phyloP scores from a whole-genome alignment of 768 basidiomycete genomes.

The Russula foetens region DNA sequence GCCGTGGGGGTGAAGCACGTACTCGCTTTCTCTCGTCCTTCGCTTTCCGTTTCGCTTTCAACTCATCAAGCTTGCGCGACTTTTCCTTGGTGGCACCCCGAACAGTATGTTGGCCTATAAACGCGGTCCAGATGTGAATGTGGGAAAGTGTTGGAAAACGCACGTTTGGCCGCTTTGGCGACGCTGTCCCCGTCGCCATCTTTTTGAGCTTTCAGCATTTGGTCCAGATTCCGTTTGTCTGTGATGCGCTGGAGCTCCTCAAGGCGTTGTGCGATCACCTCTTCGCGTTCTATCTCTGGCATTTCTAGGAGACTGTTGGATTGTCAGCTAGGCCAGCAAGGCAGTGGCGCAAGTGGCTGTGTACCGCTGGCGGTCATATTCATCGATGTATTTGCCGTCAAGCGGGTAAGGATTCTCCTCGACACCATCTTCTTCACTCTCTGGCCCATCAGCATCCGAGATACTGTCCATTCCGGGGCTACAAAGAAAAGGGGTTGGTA shows the following conservation, averaged over 20 bases:
- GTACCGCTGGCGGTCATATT: conserved; percentile 74
- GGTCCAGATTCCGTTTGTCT: conserved; percentile 62
- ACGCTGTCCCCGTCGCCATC: conserved; percentile 49
- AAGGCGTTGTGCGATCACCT: conserved; percentile 67
- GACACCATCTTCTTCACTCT: conserved; percentile 53
- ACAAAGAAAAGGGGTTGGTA: not conserved
- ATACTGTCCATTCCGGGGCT: conserved; percentile 24
- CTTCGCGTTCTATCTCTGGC: conserved; percentile 87
- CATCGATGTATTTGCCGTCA: conserved; percentile 86
- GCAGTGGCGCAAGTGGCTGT: conserved; percentile 12
- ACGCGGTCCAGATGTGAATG: not conserved
- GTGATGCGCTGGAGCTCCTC: conserved; percentile 74
- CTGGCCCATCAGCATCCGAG: conserved; percentile 45
- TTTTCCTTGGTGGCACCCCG: conserved; percentile 78
- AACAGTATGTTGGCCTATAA: conserved; percentile 60
- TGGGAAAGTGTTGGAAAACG: conserved; percentile 22
- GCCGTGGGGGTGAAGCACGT: conserved; percentile 22
- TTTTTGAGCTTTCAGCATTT: conserved; percentile 63
- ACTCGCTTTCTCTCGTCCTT: conserved; percentile 87
- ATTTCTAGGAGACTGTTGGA: conserved; percentile 58
- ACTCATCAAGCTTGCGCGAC: conserved; percentile 67
- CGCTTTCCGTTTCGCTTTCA: conserved; percentile 80
- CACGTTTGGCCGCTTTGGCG: conserved; percentile 71
- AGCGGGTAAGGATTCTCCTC: conserved; percentile 72
- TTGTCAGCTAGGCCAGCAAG: conserved; percentile 16